Evolutionary conservation across 768 basidiomycete species (phyloP), one percentile per base, ranked within the genome.

Genomic region (Asterophora parasitica): DNA sequence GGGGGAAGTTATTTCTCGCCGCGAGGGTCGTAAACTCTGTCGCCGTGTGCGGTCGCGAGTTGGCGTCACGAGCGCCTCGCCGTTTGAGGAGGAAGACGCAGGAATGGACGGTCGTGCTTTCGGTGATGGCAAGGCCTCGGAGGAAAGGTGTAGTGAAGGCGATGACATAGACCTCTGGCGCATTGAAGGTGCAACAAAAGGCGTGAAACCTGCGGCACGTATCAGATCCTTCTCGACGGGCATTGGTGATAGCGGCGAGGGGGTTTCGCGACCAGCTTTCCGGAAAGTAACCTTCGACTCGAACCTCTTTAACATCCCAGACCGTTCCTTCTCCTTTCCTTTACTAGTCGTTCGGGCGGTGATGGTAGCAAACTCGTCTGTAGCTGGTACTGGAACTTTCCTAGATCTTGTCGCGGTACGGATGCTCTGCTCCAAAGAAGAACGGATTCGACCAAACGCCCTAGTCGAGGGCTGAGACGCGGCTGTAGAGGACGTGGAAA

Each of bases 91-190:
- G 19, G 79, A 74, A 41, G 74, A 72, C 15, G 64, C 69, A 49
- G 76, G 68, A 15, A 77, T 61, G 46, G 71, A 67, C 15, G 75
- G 62, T 49, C 72, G 75, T 33, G 76, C 75, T 58, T 70, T 74
- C n/a, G 76, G 72, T 30, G 81, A 78, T 42, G 77, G 75, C 42
- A 74, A 58, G 28, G 77, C 69, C 65, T 77, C 75, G 20, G 81
- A 80, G 42, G 77, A 77, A 46, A 83, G 73, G 58, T 85, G 82
- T 36, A 90, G 64, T 23, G 82, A 75, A 44, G 88, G 87, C 16
- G 85, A 86, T 48, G 87, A 89, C 72, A 84, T 74, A 39, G 88
- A 85, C 32, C 78, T 87, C 51, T 76, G 76, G 46, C 80, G 76
- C 51, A 88, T 65, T 31, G 85, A 85, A 36, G 85, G 85, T 36